Conservation (phyloP, 2,329 filamentous ascomycete genomes). For the Plenodomus biglobosus region DNA sequence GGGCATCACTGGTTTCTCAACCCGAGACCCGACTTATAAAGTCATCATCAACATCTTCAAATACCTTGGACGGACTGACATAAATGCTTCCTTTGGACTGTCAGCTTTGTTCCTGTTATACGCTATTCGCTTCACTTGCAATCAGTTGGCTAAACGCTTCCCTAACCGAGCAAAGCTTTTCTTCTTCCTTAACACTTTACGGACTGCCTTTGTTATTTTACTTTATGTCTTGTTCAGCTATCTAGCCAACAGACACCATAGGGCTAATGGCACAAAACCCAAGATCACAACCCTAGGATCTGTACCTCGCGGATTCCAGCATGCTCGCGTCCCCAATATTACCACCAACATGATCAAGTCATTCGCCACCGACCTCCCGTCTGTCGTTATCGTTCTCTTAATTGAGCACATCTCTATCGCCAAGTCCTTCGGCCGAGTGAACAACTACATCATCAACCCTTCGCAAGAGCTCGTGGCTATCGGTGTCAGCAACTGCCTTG, state of each 20-base stretch:
- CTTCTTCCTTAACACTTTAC: slow-evolving; percentile 89
- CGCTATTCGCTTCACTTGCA: slow-evolving; percentile 63
- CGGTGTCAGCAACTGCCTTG: slow-evolving; percentile 82
- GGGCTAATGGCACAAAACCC: slow-evolving; percentile 51
- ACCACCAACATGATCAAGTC: slow-evolving; percentile 65
- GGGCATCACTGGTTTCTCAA: slow-evolving; percentile 74
- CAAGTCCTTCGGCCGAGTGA: slow-evolving; percentile 93
- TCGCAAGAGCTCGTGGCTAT: slow-evolving; percentile 96
- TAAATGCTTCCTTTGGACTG: slow-evolving; percentile 81
- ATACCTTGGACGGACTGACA: slow-evolving; percentile 64
- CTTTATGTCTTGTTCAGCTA: slow-evolving; percentile 91
- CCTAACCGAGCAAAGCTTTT: slow-evolving; percentile 70
- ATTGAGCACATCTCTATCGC: slow-evolving; percentile 97
- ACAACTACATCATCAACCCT: slow-evolving; percentile 94
- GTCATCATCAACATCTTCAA: slow-evolving; percentile 83
- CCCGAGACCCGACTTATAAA: slow-evolving; percentile 74
- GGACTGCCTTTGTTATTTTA: slow-evolving; percentile 88
- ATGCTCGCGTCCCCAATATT: slow-evolving; percentile 72
- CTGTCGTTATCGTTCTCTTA: slow-evolving; percentile 87
- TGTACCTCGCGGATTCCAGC: slow-evolving; percentile 84
- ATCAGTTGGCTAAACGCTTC: slow-evolving; percentile 65
- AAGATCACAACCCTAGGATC: slow-evolving; percentile 71
- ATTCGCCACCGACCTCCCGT: slow-evolving; percentile 74
- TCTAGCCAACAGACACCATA: slow-evolving; percentile 67
- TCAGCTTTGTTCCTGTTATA: slow-evolving; percentile 80